Base-by-base conservation (phyloP, 352 stramenopile genomes). In the Globisporangium cystogenes region DNA sequence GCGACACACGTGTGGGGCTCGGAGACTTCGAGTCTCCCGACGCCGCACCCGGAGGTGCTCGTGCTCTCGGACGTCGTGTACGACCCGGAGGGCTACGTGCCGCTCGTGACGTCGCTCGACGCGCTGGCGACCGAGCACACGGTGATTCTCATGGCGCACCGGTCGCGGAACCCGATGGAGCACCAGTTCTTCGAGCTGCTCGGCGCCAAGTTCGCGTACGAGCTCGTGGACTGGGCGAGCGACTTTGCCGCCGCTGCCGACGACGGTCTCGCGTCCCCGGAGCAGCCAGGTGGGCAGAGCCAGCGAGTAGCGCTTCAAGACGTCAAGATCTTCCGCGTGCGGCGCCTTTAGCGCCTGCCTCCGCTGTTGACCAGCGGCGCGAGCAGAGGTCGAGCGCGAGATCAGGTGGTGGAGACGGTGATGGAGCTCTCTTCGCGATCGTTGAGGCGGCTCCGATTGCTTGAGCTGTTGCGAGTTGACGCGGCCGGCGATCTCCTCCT, bases 51-150 rank as follows among this genome's bases (percentile, higher is more conserved):
- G 1, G 82, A 93, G 47, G 67, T 88, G 8, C 60, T 93, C 45
- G 74, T 93, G 21, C 64, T 89, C 44, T 93, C 82, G 1, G 82
- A 92, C 44, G 82, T 90, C 18, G 79, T 92, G 21, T 92, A 92
- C 67, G 82, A 92, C 57, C 82, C 82, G 0, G 69, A 82, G 51
- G 79, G 82, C 37, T 91, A 89, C 47, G 60, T 56, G 20, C 81
- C 81, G 40, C 67, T 92, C 20, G 74, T 92, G 27, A 53, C 63
- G 39, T 89, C 78, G 48, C 65, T 92, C 1, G 43, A 66, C 20
- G 54, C 67, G 14, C 59, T 92, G 7, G 65, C 75, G 18, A 59
- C 61, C 0, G 46, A 66, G 0, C 27, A 63, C 26, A 88, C 77
- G 20, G 63, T 68, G 1, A 74, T 90, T 26, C 64, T 90, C 47